Conservation (phyloP, 2,329 filamentous ascomycete species). For the Aspergillus sp. region DNA sequence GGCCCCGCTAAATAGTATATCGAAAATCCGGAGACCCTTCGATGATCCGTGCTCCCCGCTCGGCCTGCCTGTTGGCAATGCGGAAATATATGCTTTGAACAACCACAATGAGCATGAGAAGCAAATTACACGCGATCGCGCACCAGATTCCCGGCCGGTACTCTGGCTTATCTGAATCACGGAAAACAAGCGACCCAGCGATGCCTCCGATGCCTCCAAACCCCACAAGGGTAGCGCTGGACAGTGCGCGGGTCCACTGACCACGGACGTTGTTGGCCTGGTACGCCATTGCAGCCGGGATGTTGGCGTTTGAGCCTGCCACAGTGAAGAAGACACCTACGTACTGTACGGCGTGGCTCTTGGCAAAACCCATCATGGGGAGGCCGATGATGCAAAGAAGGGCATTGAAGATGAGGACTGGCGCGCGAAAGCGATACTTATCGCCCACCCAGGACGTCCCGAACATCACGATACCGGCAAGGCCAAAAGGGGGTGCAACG, state of each 20-base stretch:
- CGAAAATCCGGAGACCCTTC: conserved; percentile 38
- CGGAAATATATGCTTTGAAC: conserved; percentile 33
- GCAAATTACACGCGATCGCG: conserved; percentile 34
- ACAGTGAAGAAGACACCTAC: conserved; percentile 74
- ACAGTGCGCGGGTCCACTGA: conserved; percentile 83
- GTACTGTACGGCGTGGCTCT: conserved; percentile 60
- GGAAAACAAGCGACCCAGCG: conserved; percentile 72
- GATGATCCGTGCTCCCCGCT: conserved; percentile 34
- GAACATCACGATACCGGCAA: conserved; percentile 65
- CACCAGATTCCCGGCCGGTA: conserved; percentile 37
- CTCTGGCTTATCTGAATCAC: conserved; percentile 38
- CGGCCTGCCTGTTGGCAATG: conserved; percentile 34
- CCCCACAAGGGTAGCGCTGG: conserved; percentile 72
- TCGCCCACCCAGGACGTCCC: conserved; percentile 64
- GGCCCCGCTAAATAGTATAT: conserved; percentile 28
- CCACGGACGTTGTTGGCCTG: conserved; percentile 86
- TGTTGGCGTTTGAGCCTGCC: conserved; percentile 73
- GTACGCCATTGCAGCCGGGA: conserved; percentile 73
- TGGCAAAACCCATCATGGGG: conserved; percentile 69
- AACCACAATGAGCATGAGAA: conserved; percentile 32
- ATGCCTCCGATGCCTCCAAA: conserved; percentile 79
- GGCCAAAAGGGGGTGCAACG: conserved; percentile 66
- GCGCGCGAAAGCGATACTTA: conserved; percentile 64
- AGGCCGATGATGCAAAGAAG: conserved; percentile 67
- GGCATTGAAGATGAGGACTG: conserved; percentile 66